Evolutionary conservation across 805 yeast genomes (phyloP).

Genomic region (Candida nanaspora): DNA sequence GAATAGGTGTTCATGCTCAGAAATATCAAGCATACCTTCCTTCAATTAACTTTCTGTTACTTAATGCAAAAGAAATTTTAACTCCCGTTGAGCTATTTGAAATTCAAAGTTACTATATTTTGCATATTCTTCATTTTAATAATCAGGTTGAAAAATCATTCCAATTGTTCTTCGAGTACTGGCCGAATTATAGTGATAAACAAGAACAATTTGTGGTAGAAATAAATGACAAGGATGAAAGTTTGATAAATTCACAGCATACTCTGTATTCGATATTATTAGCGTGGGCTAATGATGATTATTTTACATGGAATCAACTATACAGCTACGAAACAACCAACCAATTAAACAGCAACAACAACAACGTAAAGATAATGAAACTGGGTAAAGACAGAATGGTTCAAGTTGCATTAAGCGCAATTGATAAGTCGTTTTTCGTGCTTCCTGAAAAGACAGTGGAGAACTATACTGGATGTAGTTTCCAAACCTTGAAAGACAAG

Average conservation of each 20-base stretch:
- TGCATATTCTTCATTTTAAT: slow-evolving; percentile 40
- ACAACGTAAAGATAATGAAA: slow-evolving; percentile 29
- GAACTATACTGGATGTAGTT: slow-evolving; percentile 22
- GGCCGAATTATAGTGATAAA: background rate
- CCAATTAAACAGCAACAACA: too few species aligned
- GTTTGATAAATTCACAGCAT: background rate
- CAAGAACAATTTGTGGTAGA: background rate
- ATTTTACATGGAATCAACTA: slow-evolving; percentile 24
- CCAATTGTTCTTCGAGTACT: slow-evolving; percentile 6
- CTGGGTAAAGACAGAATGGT: slow-evolving; percentile 32
- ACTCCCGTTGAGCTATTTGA: slow-evolving; percentile 29
- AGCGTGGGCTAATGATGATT: slow-evolving; percentile 26
- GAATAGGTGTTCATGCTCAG: slow-evolving; percentile 37
- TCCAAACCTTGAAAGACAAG: slow-evolving; percentile 15
- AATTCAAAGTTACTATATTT: slow-evolving; percentile 31
- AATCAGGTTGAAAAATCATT: slow-evolving; percentile 27
- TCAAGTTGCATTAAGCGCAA: slow-evolving; percentile 23
- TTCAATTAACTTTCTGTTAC: slow-evolving; percentile 36
- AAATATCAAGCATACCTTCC: slow-evolving; percentile 52
- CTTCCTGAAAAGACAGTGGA: slow-evolving; percentile 22
- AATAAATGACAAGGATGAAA: background rate
- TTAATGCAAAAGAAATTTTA: slow-evolving; percentile 8
- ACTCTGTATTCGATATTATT: slow-evolving; percentile 4
- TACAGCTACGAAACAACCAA: slow-evolving; percentile 14
- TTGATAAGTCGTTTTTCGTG: slow-evolving; percentile 34